Conservation (phyloP, 768 basidiomycete species). For the Xerocomellus amylosporus region DNA sequence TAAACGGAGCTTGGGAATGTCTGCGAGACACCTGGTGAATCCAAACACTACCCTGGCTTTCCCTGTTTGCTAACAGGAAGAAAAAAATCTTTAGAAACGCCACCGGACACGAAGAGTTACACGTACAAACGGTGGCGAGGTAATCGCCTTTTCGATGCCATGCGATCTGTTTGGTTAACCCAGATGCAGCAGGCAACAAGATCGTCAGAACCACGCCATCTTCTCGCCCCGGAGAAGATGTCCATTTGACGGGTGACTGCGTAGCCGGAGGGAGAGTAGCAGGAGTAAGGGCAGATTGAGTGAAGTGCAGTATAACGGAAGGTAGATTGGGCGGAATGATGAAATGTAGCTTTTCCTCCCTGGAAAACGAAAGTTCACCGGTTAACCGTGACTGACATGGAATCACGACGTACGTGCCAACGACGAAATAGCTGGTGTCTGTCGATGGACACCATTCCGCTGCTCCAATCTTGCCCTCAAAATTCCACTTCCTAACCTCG, state of each 20-base stretch:
- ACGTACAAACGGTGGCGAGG: conserved; percentile 90
- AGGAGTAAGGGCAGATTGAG: conserved; percentile 60
- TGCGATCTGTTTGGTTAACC: conserved; percentile 71
- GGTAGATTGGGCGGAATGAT: conserved; percentile 79
- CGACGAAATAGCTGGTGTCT: conserved; percentile 76
- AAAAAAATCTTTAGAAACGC: conserved; percentile 10
- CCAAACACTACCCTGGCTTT: conserved; percentile 81
- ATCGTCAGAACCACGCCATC: conserved; percentile 61
- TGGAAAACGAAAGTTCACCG: conserved; percentile 32
- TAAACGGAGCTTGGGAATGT: conserved; percentile 98
- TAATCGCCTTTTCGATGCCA: conserved; percentile 98
- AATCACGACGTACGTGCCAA: conserved; percentile 62
- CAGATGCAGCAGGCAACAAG: conserved; percentile 61
- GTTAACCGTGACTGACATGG: conserved; percentile 2
- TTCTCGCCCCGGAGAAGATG: conserved; percentile 44
- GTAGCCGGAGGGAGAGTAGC: conserved; percentile 57
- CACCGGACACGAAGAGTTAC: conserved; percentile 1
- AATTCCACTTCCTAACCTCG: conserved; percentile 84
- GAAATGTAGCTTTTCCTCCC: conserved; percentile 79
- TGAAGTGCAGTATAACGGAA: conserved; percentile 52
- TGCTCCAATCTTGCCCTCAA: conserved; percentile 75
- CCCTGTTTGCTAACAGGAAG: conserved; percentile 50
- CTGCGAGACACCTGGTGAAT: conserved; percentile 93
- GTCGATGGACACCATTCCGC: conserved; percentile 92
- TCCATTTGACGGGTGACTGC: conserved; percentile 73